Evolutionary conservation across 2,329 filamentous ascomycete species (phyloP), one percentile per base, ranked within the genome.

Genomic region (Aurifilum marmelostoma): DNA sequence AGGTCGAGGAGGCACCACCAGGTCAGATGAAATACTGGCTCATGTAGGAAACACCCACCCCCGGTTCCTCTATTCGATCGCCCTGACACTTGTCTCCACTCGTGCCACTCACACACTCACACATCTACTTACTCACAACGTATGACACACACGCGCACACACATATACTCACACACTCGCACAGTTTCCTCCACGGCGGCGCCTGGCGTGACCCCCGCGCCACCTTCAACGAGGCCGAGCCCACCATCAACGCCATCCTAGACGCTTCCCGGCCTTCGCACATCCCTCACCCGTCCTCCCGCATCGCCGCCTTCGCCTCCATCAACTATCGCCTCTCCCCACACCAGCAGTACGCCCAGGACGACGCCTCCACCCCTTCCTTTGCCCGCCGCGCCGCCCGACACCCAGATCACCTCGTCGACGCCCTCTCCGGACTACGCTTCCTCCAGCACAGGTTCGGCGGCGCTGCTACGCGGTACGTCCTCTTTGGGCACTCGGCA

Each of bases 241-340:
- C 83, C 4, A 80, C 82, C 63, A 80, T 88, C 63, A 76, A 79
- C 68, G 74, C 77, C 47, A 77, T 88, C 69, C 74, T 83, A 60
- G 60, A 58, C 6, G 72, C 73, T 37, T 70, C 76, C 34, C 41
- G 39, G 5, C n/a, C 52, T 11, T 27, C 29, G 27, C 66, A 66
- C 66, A 27, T 68, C n/a, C 32, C 65, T 11, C 70, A 75, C 37
- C 66, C 73, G 27, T 69, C 68, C 11, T 70, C 77, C 34, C 76
- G 78, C 63, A 81, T 92, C 68, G 85, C 86, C 29, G 90, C 86
- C 69, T 87, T 92, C 75, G 86, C 88, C 37, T 89, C 88, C 59
- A 76, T 91, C 69, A 86, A 89, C 77, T 91, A 91, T 82, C 84
- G 88, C 50, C 85, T 91, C 63, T 88, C 86, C 8, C 82, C 86